Evolutionary conservation across 306 rosid species (phyloP), one percentile per base, ranked within the genome.

Genomic region (Mimosa bimucronata): DNA sequence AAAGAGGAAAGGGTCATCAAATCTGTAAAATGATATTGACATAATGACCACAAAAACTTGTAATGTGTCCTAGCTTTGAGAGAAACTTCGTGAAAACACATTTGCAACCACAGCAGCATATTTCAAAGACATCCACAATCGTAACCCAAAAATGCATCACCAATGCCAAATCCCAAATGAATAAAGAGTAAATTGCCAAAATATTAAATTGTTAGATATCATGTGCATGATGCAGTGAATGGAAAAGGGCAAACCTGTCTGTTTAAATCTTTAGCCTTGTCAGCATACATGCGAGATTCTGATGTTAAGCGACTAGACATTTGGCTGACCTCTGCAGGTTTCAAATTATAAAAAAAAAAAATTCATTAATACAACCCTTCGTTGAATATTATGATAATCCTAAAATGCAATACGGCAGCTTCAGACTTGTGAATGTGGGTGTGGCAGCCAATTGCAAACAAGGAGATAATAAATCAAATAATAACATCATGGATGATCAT

Each of bases 251-350:
- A 81, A 74, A 95, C 99, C 97, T 95, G 99, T 48, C 94, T 89
- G 81, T 93, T 95, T 52, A 95, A 82, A 83, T 95, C 99, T 80
- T 88, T 89, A 7, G 99, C 99, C 92, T 89, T 95, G 67, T 93
- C 97, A 66, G 98, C 99, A 83, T 93, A 95, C 57, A 87, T 79
- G 76, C 98, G 97, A 72, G 99, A 91, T 91, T 95, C 99, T 57
- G 97, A 95, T 52, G 99, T 89, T 80, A 95, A 85, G 77, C 92
- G 94, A 82, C 91, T 91, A n/a, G 98, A 95, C 96, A 93, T 93
- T 90, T 93, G 90, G 84, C 97, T 93, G 86, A 93, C 99, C 98
- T 91, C 99, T 95, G 98, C 88, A 88, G 81, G 73, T 86, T 19
- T 28, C 9, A 50, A 50, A 50, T 50, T 50, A n/a, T 0, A 3